Percentiles rank a stretch among this genome's conserved stretches.
phyloP scores from a whole-genome alignment of 2,329 filamentous ascomycete species.

The Colletotrichum incanum region DNA sequence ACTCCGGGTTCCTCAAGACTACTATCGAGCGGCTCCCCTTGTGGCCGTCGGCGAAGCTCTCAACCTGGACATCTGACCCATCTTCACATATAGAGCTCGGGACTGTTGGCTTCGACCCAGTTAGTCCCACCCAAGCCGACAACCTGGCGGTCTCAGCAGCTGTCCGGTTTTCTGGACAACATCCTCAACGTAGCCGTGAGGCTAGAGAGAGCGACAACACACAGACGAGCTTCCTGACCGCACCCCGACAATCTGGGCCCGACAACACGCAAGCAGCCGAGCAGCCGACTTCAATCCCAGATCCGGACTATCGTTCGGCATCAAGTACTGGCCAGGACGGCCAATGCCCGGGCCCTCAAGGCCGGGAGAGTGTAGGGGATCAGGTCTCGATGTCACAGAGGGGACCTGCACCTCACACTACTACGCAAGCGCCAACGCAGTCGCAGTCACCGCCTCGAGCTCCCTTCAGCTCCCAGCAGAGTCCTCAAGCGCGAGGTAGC shows the following conservation, averaged over 20 bases:
- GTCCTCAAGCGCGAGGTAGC: slow-evolving; percentile 42
- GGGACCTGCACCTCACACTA: slow-evolving; percentile 70
- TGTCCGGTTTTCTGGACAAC: slow-evolving; percentile 43
- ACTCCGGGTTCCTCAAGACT: neutral
- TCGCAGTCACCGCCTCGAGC: slow-evolving; percentile 61
- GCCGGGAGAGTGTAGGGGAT: slow-evolving; percentile 68
- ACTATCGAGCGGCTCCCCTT: slow-evolving; percentile 4
- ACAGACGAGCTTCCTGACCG: slow-evolving; percentile 32
- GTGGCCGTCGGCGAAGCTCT: slow-evolving; percentile 19
- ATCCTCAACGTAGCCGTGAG: slow-evolving; percentile 42
- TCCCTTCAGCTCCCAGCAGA: slow-evolving; percentile 21
- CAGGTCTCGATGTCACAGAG: slow-evolving; percentile 77
- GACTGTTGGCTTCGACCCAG: slow-evolving; percentile 44
- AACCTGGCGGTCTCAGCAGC: slow-evolving; percentile 44
- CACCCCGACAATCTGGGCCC: slow-evolving; percentile 22
- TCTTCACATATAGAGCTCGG: slow-evolving; percentile 31
- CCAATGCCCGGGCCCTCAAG: slow-evolving; percentile 73
- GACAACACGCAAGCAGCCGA: slow-evolving; percentile 22
- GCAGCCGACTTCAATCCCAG: slow-evolving; percentile 5
- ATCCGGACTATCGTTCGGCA: slow-evolving; percentile 16
- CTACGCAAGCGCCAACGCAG: slow-evolving; percentile 65
- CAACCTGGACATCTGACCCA: neutral
- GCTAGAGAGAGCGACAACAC: slow-evolving; percentile 46
- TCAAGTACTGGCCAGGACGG: slow-evolving; percentile 48
- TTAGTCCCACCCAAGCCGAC: slow-evolving; percentile 42